Evolutionary conservation across 768 basidiomycete species (phyloP), one percentile per base, ranked within the genome.

Genomic region (Suillus variegatus): DNA sequence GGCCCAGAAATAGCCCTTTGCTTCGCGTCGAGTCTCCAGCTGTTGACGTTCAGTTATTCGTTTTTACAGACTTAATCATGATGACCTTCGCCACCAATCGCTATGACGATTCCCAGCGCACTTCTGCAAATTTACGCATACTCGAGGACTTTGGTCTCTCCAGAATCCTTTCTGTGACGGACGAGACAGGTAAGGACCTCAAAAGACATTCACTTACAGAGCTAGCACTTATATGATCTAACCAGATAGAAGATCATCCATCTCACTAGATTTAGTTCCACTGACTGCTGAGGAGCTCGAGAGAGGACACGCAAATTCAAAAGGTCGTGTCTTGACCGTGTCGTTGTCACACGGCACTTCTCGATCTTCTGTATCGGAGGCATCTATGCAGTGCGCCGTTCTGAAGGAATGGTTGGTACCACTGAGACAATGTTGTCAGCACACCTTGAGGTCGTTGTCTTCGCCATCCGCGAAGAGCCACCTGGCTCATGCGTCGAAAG

Each of bases 11-110:
- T 3, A 72, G 63, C 52, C 75, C 70, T 4, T 52, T 74, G 8
- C 71, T 76, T 32, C 71, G 69, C 13, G 64, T 72, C 65, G 73
- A 76, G 65, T 72, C 71, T 1, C 71, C 67, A 57, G 68, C 69
- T 10, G n/a, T 71, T 49, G 66, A 74, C 20, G 69, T 80, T 10
- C 79, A 81, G 57, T 78, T 74, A 18, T 80, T 86, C 63, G 82
- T 91, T 16, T 92, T 94, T 75, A 85, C 85, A 20, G 92, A 95
- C 73, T 64, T 94, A 40, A 73, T 92, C 57, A 69, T 94, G n/a
- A 73, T 93, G 36, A 83, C 86, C 20, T 77, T 77, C 28, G 77
- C 79, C n/a, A 66, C 66, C 36, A 43, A 41, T 25, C 57, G 43
- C 4, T 18, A 73, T 46, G 61, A 40, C n/a, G 64, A 51, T n/a